phyloP scores from a whole-genome alignment of 805 yeast genomes.

The Candida schatavii region DNA sequence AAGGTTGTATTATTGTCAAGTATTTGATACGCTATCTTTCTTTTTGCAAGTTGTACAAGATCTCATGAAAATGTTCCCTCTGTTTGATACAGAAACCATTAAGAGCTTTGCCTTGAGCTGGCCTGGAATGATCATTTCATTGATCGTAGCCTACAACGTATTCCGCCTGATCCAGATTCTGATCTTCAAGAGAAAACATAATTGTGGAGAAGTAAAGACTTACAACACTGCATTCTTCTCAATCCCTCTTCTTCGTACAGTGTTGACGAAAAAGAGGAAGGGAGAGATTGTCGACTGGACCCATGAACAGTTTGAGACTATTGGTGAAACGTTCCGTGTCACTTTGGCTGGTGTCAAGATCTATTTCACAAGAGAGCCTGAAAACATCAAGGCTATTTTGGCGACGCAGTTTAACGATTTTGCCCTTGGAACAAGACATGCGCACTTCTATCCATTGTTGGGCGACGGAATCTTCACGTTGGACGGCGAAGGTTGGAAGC shows the following conservation, averaged over 20 bases:
- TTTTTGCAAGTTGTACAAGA: no score
- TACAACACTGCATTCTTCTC: slow-evolving; percentile 7
- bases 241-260: slow-evolving; percentile 6
- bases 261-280: slow-evolving; percentile 16
- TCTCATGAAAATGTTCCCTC: neutral
- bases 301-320: slow-evolving; percentile 7
- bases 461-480: slow-evolving; percentile 40
- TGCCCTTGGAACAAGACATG: slow-evolving; percentile 30
- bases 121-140: neutral
- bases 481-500: slow-evolving; percentile 40
- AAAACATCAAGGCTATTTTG: slow-evolving; percentile 34
- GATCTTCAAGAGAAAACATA: slow-evolving; percentile 14
- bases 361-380: slow-evolving; percentile 31
- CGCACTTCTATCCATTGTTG: slow-evolving; percentile 28
- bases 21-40: no score
- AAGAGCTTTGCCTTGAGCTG: neutral
- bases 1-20: no score
- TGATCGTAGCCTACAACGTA: neutral
- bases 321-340: slow-evolving; percentile 7
- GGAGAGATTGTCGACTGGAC: slow-evolving; percentile 25
- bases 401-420: slow-evolving; percentile 39
- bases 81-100: neutral
- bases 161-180: slow-evolving; percentile 2
- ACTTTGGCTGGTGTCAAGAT: slow-evolving; percentile 17
- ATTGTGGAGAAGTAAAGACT: slow-evolving; percentile 14